A percentile compares a stretch with the other conserved stretches of the same genome.
Evolutionary conservation across 2,329 filamentous ascomycete genomes (phyloP).

Genomic region (Neoscytalidium dimidiatum): DNA sequence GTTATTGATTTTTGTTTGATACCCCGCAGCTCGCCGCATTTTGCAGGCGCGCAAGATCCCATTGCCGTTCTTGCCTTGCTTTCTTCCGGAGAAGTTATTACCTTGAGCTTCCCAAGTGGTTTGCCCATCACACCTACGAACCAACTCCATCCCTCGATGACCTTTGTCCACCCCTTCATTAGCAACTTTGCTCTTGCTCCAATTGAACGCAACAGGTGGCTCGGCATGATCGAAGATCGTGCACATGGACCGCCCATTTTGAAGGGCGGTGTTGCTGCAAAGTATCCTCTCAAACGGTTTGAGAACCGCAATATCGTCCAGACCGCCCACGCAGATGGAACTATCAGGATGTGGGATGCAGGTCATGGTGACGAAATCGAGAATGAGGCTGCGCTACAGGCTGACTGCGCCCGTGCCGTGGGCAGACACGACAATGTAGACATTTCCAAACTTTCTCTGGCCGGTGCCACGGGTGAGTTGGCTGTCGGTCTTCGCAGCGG

Average conservation of each 20-base stretch:
- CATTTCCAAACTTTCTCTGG: slow-evolving; percentile 77
- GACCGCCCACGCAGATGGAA: slow-evolving; percentile 87
- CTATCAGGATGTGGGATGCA: slow-evolving; percentile 88
- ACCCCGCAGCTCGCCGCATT: slow-evolving; percentile 81
- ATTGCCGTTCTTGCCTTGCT: slow-evolving; percentile 80
- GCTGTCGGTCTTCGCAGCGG: slow-evolving; percentile 78
- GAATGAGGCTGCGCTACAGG: slow-evolving; percentile 77
- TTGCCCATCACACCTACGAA: slow-evolving; percentile 91
- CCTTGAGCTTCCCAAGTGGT: slow-evolving; percentile 88
- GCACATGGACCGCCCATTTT: slow-evolving; percentile 76
- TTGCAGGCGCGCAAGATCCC: slow-evolving; percentile 84
- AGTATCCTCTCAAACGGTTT: slow-evolving; percentile 70
- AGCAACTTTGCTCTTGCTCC: slow-evolving; percentile 70
- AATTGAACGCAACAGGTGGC: slow-evolving; percentile 79
- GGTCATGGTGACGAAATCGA: slow-evolving; percentile 93
- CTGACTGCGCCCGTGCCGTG: slow-evolving; percentile 81
- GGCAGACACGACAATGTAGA: slow-evolving; percentile 77
- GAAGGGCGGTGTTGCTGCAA: slow-evolving; percentile 74
- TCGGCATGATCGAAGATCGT: slow-evolving; percentile 85
- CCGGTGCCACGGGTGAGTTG: slow-evolving; percentile 79
- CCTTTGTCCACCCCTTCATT: slow-evolving; percentile 88
- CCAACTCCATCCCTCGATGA: slow-evolving; percentile 83
- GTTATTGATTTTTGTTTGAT: slow-evolving; percentile 81
- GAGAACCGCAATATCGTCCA: slow-evolving; percentile 84
- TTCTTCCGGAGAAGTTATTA: slow-evolving; percentile 84